A percentile compares a stretch with the other conserved stretches of the same genome.
Evolutionary conservation across 2,329 filamentous ascomycete genomes (phyloP).

Genomic region (Sporothrix curviconia): DNA sequence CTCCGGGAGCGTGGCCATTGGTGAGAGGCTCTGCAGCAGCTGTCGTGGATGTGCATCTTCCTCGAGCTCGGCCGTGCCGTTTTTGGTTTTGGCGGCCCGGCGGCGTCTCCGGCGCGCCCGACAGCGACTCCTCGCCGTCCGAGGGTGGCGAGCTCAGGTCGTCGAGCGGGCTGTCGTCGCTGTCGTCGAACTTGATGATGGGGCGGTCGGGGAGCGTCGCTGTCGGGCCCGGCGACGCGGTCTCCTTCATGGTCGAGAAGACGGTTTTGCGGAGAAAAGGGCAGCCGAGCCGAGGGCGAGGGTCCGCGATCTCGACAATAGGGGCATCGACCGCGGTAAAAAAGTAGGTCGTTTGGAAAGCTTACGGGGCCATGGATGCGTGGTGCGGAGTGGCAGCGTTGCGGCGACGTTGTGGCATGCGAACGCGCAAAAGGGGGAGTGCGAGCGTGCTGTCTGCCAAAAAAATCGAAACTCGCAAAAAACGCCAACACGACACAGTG

Average conservation of each 20-base stretch:
- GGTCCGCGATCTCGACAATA: constrained; percentile 49
- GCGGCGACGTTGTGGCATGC: constrained; percentile 42
- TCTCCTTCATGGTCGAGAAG: constrained; percentile 52
- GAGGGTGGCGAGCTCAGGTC: constrained; percentile 10
- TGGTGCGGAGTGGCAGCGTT: constrained; percentile 48
- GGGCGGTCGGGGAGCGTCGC: constrained; percentile 28
- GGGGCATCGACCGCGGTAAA: constrained; percentile 51
- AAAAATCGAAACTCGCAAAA: constrained; percentile 36
- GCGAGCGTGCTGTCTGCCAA: constrained; percentile 39
- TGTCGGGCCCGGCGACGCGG: constrained; percentile 49
- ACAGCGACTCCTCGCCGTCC: constrained; percentile 6
- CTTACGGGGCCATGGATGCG: constrained; percentile 39
- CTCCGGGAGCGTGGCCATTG: constrained; percentile 23
- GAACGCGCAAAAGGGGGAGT: constrained; percentile 39
- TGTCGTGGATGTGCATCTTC: no score
- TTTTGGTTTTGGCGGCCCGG: background rate
- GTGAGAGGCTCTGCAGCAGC: background rate
- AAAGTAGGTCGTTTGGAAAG: constrained; percentile 51
- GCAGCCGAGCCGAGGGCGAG: constrained; percentile 34
- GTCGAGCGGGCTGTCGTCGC: constrained; percentile 9
- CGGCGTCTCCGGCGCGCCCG: constrained; percentile 11
- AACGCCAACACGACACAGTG: constrained; percentile 23
- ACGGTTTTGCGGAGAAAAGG: no score
- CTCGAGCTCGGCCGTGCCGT: background rate
- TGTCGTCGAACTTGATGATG: constrained; percentile 14